Evolutionary conservation across 306 rosid species (phyloP).

Genomic region (Hippophae tibetana): DNA sequence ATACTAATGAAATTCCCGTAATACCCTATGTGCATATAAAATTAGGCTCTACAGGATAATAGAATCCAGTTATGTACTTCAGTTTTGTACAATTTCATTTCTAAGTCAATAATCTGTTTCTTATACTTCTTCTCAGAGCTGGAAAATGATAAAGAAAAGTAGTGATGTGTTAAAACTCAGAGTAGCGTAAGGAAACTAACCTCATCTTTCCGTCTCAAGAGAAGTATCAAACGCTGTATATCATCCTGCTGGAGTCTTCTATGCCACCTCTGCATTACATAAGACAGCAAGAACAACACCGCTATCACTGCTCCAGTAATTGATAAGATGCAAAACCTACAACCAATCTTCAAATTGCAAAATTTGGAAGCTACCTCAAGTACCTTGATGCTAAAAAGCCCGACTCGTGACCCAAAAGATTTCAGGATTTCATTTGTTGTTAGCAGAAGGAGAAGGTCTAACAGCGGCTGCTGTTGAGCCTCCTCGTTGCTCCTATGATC

Average conservation of each 20-base stretch:
- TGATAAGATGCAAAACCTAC: constrained; percentile 27
- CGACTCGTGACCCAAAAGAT: constrained; percentile 22
- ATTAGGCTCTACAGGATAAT: no score
- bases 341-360: constrained; percentile 10
- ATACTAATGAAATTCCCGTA: no score
- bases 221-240: constrained; percentile 15
- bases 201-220: constrained; percentile 54
- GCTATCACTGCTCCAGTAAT: constrained; percentile 29
- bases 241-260: constrained; percentile 4
- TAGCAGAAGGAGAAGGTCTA: neutral
- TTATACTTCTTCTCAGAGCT: neutral
- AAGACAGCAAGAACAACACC: constrained; percentile 14
- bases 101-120: no score
- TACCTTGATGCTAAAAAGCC: constrained; percentile 22
- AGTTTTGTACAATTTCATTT: no score
- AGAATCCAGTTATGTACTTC: no score
- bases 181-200: constrained; percentile 9
- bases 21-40: no score
- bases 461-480: neutral
- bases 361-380: constrained; percentile 16
- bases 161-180: no score
- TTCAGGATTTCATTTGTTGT: constrained; percentile 12
- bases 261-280: constrained; percentile 23
- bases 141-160: neutral
- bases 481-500: neutral